phyloP scores from a whole-genome alignment of 805 yeast genomes.

The Nakazawaea holstii region DNA sequence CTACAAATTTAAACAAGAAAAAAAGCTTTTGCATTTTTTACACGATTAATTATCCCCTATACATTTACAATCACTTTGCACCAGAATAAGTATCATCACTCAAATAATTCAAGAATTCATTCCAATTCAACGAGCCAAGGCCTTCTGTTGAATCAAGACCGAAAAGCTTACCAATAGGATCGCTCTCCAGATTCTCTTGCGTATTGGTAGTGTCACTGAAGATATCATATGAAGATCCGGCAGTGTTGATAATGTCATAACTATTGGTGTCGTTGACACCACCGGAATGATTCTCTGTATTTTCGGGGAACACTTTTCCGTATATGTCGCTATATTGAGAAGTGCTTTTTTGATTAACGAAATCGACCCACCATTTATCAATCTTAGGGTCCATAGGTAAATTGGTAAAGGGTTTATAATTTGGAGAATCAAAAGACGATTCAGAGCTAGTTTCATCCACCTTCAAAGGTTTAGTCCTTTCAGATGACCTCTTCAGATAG shows the following conservation, averaged over 20 bases:
- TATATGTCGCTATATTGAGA: not conserved
- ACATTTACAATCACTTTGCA: not conserved
- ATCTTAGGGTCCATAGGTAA: not conserved
- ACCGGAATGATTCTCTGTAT: not conserved
- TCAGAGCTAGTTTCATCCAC: not conserved
- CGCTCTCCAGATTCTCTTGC: not conserved
- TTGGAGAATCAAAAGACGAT: not conserved
- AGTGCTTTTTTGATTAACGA: not conserved
- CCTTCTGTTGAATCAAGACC: not conserved
- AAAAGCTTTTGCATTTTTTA: too few species aligned
- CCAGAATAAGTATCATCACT: not conserved
- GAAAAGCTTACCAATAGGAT: not conserved
- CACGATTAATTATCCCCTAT: not conserved
- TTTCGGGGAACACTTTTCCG: not conserved
- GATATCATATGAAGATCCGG: not conserved
- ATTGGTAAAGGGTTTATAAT: not conserved
- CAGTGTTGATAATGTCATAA: not conserved
- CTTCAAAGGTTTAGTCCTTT: not conserved
- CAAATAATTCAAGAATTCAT: not conserved
- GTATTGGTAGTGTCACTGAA: not conserved
- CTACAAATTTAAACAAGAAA: too few species aligned
- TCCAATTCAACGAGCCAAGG: not conserved
- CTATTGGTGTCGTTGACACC: not conserved
- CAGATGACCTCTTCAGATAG: not conserved
- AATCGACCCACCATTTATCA: constrained; percentile 5